These are phyloP conservation scores for Colletotrichum brevisporum DNA, from an alignment of 2,329 filamentous ascomycete genomes.

Conservation along the genomic window DNA sequence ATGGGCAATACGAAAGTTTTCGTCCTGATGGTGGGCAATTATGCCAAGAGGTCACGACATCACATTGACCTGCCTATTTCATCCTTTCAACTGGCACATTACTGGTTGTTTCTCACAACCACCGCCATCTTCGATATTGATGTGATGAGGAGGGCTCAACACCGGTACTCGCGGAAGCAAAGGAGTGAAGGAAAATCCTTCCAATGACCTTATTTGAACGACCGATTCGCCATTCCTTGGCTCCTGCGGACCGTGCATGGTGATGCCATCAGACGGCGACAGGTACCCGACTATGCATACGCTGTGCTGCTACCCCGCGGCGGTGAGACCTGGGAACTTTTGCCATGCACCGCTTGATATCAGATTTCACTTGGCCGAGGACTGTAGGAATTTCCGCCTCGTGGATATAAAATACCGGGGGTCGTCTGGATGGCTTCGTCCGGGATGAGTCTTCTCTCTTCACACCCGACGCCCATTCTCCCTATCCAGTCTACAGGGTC, in stretches of 20 bases:
- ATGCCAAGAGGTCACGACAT: constrained; percentile 34
- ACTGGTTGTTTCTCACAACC: background rate
- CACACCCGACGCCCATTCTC: too few relatives aligned
- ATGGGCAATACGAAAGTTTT: background rate
- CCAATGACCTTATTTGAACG: constrained; percentile 28
- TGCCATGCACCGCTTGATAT: constrained; percentile 7
- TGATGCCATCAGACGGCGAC: background rate
- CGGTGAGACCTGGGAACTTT: constrained; percentile 22
- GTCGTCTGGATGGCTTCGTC: background rate
- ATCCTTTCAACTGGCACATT: background rate
- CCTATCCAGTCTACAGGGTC: too few relatives aligned
- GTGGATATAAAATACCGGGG: background rate
- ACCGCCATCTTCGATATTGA: background rate
- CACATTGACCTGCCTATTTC: constrained; percentile 25
- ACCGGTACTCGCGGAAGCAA: background rate
- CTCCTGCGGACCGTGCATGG: constrained; percentile 22
- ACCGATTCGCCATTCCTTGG: constrained; percentile 31
- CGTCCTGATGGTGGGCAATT: constrained; percentile 5
- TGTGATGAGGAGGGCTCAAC: background rate
- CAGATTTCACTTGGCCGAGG: background rate
- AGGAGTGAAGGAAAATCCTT: background rate
- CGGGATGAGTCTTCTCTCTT: background rate
- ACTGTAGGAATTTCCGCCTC: background rate
- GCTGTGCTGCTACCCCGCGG: background rate
- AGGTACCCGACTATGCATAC: background rate